Evolutionary conservation across 75 land plant species (phyloP).

Genomic region (Selaginella moellendorffii): DNA sequence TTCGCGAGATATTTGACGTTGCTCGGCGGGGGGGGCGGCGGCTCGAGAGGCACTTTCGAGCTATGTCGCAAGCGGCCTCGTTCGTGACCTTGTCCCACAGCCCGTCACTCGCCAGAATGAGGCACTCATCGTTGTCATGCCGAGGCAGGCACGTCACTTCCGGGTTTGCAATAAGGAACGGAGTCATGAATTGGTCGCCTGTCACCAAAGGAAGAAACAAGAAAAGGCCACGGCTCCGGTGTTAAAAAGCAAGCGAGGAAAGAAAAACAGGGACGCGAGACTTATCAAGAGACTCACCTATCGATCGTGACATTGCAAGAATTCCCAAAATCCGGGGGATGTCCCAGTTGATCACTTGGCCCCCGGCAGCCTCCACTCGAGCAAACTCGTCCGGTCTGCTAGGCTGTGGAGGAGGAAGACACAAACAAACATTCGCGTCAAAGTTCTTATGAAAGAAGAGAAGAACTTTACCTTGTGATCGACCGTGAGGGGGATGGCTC

Average conservation of each 20-base stretch:
- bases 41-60: constrained; percentile 37
- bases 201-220: constrained; percentile 5
- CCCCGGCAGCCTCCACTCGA: constrained; percentile 34
- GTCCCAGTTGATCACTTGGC: constrained; percentile 37
- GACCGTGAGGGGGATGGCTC: constrained; percentile 31
- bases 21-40: constrained; percentile 13
- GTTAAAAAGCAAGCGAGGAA: too few species aligned
- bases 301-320: constrained; percentile 54
- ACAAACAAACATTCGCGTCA: too few species aligned
- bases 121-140: constrained; percentile 57
- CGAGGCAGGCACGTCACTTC: constrained; percentile 49
- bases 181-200: constrained; percentile 72
- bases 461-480: constrained; percentile 53
- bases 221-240: constrained; percentile 2
- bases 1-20: neutral
- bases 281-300: neutral
- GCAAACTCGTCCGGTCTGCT: constrained; percentile 49
- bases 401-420: constrained; percentile 27
- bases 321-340: constrained; percentile 31
- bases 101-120: constrained; percentile 80
- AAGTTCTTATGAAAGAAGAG: neutral
- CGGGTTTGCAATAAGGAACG: constrained; percentile 64
- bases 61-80: constrained; percentile 49
- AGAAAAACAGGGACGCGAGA: neutral
- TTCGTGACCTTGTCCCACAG: constrained; percentile 69